Conservation (phyloP, 2,329 filamentous ascomycete genomes). For the Trichophyton verrucosum region DNA sequence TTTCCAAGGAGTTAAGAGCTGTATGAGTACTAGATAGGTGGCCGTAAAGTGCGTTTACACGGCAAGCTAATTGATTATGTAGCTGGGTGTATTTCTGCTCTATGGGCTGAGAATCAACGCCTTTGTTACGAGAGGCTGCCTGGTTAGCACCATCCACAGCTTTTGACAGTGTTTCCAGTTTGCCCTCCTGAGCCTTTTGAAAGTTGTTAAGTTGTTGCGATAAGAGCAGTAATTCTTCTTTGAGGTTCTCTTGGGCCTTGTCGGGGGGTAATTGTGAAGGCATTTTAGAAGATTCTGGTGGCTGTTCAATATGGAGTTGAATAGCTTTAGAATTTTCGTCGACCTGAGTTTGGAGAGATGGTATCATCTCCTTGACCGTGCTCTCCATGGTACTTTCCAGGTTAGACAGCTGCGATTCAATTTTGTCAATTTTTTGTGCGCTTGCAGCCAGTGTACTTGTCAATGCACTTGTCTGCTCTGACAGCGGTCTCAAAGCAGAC, state of each 20-base stretch:
- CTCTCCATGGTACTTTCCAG: background rate
- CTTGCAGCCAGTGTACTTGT: background rate
- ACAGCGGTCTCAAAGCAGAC: background rate
- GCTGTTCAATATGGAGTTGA: background rate
- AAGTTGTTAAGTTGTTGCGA: background rate
- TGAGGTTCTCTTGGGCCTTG: background rate
- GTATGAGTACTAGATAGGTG: background rate
- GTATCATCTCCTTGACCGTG: background rate
- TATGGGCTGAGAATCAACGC: background rate
- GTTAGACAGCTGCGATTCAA: background rate
- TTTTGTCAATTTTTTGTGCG: background rate
- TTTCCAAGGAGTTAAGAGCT: conserved; percentile 31
- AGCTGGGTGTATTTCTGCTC: background rate
- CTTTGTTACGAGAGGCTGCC: background rate
- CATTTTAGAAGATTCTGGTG: background rate
- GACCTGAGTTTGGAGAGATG: background rate
- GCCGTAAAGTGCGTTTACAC: background rate
- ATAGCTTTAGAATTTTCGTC: background rate
- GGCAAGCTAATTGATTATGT: background rate
- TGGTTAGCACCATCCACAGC: background rate
- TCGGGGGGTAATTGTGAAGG: background rate
- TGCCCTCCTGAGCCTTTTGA: background rate
- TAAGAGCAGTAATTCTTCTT: background rate
- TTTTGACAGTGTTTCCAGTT: background rate
- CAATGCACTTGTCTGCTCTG: background rate